A percentile compares a stretch with the other conserved stretches of the same genome.
Conservation (phyloP, 2,329 filamentous ascomycete genomes). For the Diplodia corticola region DNA sequence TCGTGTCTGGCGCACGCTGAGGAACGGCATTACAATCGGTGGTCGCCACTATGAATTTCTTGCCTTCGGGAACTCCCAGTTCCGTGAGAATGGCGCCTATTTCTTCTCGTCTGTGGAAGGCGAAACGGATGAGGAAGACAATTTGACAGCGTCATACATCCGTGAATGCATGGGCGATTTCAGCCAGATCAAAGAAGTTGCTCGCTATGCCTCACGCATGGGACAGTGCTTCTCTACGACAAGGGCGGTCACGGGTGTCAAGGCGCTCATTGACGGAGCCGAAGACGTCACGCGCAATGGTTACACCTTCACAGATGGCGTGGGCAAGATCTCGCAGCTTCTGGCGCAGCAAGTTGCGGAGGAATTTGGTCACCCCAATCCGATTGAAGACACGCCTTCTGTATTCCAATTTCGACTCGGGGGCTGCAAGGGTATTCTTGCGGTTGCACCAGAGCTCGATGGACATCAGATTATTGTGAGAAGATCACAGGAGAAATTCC, state of each 20-base stretch:
- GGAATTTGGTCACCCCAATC: constrained; percentile 64
- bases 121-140: constrained; percentile 62
- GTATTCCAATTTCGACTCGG: constrained; percentile 90
- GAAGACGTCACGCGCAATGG: constrained; percentile 69
- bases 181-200: constrained; percentile 75
- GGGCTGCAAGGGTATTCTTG: constrained; percentile 87
- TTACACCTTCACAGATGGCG: constrained; percentile 83
- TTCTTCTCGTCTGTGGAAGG: constrained; percentile 77
- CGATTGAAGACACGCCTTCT: constrained; percentile 64
- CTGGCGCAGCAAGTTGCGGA: constrained; percentile 71
- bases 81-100: constrained; percentile 87
- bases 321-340: constrained; percentile 84
- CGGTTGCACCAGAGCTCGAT: constrained; percentile 62
- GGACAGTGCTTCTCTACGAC: constrained; percentile 98
- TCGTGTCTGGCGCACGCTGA: constrained; percentile 30
- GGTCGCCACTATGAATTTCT: constrained; percentile 84
- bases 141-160: constrained; percentile 49
- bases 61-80: constrained; percentile 92
- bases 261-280: constrained; percentile 59
- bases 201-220: constrained; percentile 84
- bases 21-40: constrained; percentile 81
- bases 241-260: constrained; percentile 50
- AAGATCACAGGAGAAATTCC: constrained; percentile 85
- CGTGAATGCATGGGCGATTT: constrained; percentile 87
- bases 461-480: constrained; percentile 72